A percentile compares a stretch with the other conserved stretches of the same genome.
Conservation (phyloP, 2,329 filamentous ascomycete genomes). For the Xylariales sp. region DNA sequence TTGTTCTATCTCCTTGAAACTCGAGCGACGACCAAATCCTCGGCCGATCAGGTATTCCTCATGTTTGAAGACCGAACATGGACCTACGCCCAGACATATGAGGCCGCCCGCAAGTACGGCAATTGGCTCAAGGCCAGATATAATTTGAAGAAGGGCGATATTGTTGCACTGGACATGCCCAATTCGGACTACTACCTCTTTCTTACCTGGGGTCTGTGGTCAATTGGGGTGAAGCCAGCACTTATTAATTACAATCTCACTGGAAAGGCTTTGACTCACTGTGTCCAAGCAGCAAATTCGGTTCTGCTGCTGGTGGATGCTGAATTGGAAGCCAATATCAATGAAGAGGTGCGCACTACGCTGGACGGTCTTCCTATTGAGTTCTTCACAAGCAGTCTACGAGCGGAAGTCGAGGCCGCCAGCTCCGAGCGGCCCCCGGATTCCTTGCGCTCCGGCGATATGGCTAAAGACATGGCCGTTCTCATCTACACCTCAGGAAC, state of each 20-base stretch:
- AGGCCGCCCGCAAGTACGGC: conserved; percentile 66
- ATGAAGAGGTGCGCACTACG: conserved; percentile 50
- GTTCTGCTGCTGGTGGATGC: conserved; percentile 67
- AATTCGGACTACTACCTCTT: conserved; percentile 79
- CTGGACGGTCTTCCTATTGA: conserved; percentile 53
- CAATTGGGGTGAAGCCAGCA: conserved; percentile 75
- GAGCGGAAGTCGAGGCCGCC: conserved; percentile 47
- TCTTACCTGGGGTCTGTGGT: conserved; percentile 74
- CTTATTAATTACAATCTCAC: conserved; percentile 86
- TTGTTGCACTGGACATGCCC: conserved; percentile 77
- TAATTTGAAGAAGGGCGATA: conserved; percentile 63
- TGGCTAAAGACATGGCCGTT: conserved; percentile 55
- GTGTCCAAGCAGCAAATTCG: conserved; percentile 63
- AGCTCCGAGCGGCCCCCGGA: conserved; percentile 55
- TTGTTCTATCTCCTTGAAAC: conserved; percentile 73
- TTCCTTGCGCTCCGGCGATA: conserved; percentile 45
- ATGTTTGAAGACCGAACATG: conserved; percentile 65
- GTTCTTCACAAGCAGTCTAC: conserved; percentile 54
- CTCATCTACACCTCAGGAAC: conserved; percentile 86
- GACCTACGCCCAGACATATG: conserved; percentile 74
- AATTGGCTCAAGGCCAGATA: conserved; percentile 66
- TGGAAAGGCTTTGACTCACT: conserved; percentile 68
- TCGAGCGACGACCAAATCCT: conserved; percentile 47
- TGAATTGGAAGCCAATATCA: conserved; percentile 48
- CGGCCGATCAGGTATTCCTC: conserved; percentile 54